phyloP scores from a whole-genome alignment of 495 filamentous ascomycete genomes.

The Aspergillus avenaceus region DNA sequence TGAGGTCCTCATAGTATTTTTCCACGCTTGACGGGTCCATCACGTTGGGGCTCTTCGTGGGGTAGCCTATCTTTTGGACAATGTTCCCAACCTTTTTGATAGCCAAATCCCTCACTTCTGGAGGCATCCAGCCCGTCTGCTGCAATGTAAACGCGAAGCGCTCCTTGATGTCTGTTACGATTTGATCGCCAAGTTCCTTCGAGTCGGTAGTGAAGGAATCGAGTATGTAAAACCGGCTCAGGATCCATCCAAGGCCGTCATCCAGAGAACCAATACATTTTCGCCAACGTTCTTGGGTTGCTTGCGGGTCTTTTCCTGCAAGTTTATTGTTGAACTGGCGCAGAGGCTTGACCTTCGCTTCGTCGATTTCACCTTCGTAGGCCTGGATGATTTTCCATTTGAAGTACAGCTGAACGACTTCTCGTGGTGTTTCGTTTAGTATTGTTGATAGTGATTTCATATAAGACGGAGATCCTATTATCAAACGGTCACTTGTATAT shows the following conservation, averaged over 20 bases:
- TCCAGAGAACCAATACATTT: conserved; percentile 60
- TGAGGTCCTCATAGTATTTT: conserved; percentile 53
- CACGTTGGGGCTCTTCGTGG: conserved; percentile 61
- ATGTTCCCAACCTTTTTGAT: conserved; percentile 68
- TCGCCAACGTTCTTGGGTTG: conserved; percentile 63
- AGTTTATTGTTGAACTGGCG: conserved; percentile 55
- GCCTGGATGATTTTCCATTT: conserved; percentile 58
- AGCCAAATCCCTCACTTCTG: conserved; percentile 56
- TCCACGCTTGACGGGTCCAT: conserved; percentile 53
- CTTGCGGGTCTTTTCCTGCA: conserved; percentile 57
- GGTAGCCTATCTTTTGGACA: conserved; percentile 71
- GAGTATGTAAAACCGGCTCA: conserved; percentile 65
- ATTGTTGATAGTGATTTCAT: conserved; percentile 46
- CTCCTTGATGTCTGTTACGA: conserved; percentile 65
- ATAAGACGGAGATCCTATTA: conserved; percentile 57
- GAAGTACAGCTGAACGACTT: conserved; percentile 52
- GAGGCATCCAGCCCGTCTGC: conserved; percentile 63
- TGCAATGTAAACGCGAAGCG: conserved; percentile 59
- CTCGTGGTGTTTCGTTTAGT: conserved; percentile 40
- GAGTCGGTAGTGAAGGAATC: conserved; percentile 60
- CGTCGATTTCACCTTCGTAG: conserved; percentile 49
- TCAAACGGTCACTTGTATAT: conserved; percentile 46
- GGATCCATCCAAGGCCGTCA: conserved; percentile 50
- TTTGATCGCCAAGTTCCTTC: conserved; percentile 62
- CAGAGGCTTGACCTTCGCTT: conserved; percentile 54